These are phyloP conservation scores for Phytophthora tubulina DNA, from an alignment of 352 stramenopile species.

Conservation along the genomic window DNA sequence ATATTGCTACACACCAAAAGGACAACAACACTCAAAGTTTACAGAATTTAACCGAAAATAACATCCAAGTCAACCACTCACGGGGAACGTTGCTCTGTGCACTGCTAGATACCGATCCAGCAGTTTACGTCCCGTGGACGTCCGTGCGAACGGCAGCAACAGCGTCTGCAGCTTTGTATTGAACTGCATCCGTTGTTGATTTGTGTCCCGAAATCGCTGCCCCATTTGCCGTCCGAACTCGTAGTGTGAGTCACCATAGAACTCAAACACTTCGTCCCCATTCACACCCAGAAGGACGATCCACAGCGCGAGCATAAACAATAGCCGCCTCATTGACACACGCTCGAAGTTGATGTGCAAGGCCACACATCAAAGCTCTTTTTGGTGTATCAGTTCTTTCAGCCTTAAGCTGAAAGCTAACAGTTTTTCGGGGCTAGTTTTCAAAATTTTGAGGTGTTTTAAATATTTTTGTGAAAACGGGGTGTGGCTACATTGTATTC, in stretches of 20 bases:
- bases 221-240: slow-evolving; percentile 68
- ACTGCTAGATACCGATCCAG: slow-evolving; percentile 58
- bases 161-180: slow-evolving; percentile 69
- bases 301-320: slow-evolving; percentile 1
- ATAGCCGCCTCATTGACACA: slow-evolving; percentile 1
- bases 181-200: slow-evolving; percentile 47
- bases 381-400: no score
- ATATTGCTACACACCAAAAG: slow-evolving; percentile 53
- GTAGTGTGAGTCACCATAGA: slow-evolving; percentile 66
- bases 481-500: no score
- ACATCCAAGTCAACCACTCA: slow-evolving; percentile 28
- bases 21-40: neutral
- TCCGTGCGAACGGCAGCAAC: slow-evolving; percentile 65
- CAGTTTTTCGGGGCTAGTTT: no score
- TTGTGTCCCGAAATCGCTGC: slow-evolving; percentile 59
- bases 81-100: slow-evolving; percentile 64
- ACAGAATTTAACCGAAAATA: neutral
- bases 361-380: neutral
- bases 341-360: slow-evolving; percentile 1
- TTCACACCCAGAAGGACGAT: slow-evolving; percentile 14
- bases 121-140: slow-evolving; percentile 42
- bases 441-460: neutral
- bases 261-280: slow-evolving; percentile 62
- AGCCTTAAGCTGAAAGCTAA: no score
- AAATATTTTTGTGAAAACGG: neutral